Evolutionary conservation across 768 basidiomycete genomes (phyloP), one percentile per base, ranked within the genome.

Genomic region (Lyophyllum shimeji): DNA sequence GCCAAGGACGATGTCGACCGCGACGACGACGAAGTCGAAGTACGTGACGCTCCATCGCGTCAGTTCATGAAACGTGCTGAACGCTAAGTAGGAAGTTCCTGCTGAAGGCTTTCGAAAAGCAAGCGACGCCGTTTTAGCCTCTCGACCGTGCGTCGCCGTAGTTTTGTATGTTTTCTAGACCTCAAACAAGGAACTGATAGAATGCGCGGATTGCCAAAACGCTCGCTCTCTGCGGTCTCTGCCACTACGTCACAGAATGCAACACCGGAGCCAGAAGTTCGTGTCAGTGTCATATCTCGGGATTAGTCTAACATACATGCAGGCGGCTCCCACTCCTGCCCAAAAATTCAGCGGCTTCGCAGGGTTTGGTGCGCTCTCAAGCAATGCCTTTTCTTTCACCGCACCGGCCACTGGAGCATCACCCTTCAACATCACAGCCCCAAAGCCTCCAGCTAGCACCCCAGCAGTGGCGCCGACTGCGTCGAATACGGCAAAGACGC

Each of bases 191-290:
- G 27, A 46, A 27, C 58, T 27, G 15, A 50, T 44, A 91, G 89
- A 65, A 90, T 91, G 67, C 81, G 80, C 49, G 82, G 70, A 23
- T 71, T 91, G 24, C 89, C 89, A 0, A 86, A 82, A 62, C 74
- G 75, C 67, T 67, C 65, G 52, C 60, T 66, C 51, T 55, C 63
- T 53, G 58, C 62, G 18, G 59, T 58, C 56, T 55, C 69, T 27
- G 56, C 66, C 24, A 50, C 58, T 18, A 62, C 65, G n/a, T 65
- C 65, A 9, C 39, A 40, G 39, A 18, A 40, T 55, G 57, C 68
- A 57, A 63, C 63, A 61, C 53, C 53, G 27, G 21, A 33, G 50
- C 15, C 59, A 34, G 63, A 62, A 40, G 62, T 69, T 40, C 12
- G 60, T 58, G 20, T 58, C 47, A 24, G 25, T 55, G 11, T 53